Percentiles rank a stretch among this genome's conserved stretches.
Evolutionary conservation across 495 filamentous ascomycete species (phyloP).

Genomic region (Xylaria grammica): DNA sequence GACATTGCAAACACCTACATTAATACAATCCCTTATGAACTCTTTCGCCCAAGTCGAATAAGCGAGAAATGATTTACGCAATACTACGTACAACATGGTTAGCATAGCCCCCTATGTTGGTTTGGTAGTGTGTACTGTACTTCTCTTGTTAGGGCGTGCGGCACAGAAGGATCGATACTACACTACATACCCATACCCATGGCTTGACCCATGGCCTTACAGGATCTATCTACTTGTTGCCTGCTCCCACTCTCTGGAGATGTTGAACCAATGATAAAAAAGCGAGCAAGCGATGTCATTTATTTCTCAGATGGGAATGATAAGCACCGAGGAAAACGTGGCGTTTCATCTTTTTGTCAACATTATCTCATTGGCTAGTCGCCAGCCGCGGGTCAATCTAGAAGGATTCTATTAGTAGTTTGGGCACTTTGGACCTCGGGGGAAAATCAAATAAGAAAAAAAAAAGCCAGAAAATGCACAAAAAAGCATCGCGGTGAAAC

Average conservation of each 20-base stretch:
- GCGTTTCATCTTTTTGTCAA: slow-evolving; percentile 13
- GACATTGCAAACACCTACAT: no score
- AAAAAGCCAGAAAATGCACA: slow-evolving; percentile 15
- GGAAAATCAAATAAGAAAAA: no score
- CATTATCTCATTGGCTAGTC: slow-evolving; percentile 5
- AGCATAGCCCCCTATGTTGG: background rate
- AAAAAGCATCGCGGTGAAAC: slow-evolving; percentile 21
- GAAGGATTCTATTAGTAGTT: slow-evolving; percentile 40
- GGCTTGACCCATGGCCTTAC: no score
- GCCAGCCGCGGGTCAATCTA: slow-evolving; percentile 26
- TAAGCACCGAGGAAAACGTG: slow-evolving; percentile 26
- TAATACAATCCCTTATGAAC: no score
- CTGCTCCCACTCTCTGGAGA: background rate
- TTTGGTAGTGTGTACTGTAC: background rate
- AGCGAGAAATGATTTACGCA: no score
- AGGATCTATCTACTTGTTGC: no score
- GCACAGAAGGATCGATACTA: background rate
- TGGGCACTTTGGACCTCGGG: slow-evolving; percentile 28
- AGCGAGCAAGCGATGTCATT: background rate
- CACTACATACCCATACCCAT: no score
- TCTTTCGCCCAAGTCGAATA: no score
- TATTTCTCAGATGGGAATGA: background rate
- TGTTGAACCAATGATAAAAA: background rate
- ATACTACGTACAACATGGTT: background rate
- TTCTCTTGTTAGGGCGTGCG: background rate